Conservation (phyloP, 2,329 filamentous ascomycete species). For the Parastagonospora avenae region DNA sequence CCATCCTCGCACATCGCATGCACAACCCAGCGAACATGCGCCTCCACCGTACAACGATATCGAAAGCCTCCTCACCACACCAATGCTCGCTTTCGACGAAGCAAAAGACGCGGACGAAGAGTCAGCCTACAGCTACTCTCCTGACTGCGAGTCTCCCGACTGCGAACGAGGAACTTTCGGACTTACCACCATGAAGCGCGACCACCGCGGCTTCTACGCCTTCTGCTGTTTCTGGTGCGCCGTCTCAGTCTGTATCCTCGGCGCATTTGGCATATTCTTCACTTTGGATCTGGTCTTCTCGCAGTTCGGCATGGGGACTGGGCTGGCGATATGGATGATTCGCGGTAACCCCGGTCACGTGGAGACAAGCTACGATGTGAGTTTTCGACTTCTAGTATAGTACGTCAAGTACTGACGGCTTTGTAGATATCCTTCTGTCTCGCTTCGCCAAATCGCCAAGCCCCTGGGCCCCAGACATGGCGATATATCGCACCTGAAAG, state of each 20-base stretch:
- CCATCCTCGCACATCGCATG: neutral
- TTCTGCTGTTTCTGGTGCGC: slow-evolving; percentile 11
- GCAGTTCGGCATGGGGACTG: slow-evolving; percentile 8
- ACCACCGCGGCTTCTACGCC: neutral
- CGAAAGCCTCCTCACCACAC: neutral
- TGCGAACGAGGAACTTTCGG: neutral
- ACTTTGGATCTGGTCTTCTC: slow-evolving; percentile 3
- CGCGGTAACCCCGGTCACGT: neutral
- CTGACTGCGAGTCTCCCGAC: slow-evolving; percentile 2
- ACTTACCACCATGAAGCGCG: neutral
- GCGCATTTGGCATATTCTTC: slow-evolving; percentile 5
- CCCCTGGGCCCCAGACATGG: slow-evolving; percentile 22
- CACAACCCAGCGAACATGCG: neutral
- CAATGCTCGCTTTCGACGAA: neutral
- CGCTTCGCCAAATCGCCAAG: slow-evolving; percentile 14
- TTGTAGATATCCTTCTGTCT: slow-evolving; percentile 29
- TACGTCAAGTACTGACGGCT: neutral
- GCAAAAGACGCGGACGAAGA: slow-evolving; percentile 12
- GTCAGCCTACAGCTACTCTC: slow-evolving; percentile 13
- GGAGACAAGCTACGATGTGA: slow-evolving; percentile 2
- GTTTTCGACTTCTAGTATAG: neutral
- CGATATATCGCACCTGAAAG: slow-evolving; percentile 8
- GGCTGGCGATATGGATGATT: slow-evolving; percentile 7
- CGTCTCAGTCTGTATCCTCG: slow-evolving; percentile 3
- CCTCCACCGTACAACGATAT: neutral